Percentiles rank a stretch among this genome's conserved stretches.
Conservation (phyloP, 1,139 yeast genomes). For the Geotrichum citri-aurantii region DNA sequence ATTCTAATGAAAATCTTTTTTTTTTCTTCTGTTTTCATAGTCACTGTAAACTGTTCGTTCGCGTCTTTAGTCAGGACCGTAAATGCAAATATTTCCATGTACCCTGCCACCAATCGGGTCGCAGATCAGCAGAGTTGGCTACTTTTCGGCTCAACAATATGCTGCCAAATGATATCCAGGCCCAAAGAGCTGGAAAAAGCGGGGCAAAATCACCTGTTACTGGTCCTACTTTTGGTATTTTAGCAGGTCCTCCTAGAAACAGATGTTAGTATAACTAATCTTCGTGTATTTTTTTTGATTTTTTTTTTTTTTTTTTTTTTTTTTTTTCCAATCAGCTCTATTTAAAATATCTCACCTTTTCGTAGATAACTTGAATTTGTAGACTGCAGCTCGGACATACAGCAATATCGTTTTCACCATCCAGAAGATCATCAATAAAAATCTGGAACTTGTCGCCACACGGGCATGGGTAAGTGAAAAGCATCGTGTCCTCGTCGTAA, state of each 20-base stretch:
- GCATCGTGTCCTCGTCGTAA: conserved; percentile 70
- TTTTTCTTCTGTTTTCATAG: too few relatives aligned
- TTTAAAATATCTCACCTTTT: conserved; percentile 31
- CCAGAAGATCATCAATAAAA: conserved; percentile 73
- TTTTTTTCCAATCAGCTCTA: too few relatives aligned
- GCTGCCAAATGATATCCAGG: not conserved
- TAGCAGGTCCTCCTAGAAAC: conserved; percentile 11
- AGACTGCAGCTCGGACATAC: conserved; percentile 95
- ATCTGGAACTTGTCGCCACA: conserved; percentile 95
- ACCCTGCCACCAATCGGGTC: too few relatives aligned
- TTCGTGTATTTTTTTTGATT: not conserved
- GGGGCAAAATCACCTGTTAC: not conserved
- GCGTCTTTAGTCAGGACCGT: too few relatives aligned
- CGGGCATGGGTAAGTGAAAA: conserved; percentile 95
- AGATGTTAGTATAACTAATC: not conserved
- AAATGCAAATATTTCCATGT: too few relatives aligned
- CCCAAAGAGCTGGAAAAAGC: not conserved
- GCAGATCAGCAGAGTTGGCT: too few relatives aligned
- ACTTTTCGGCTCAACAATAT: not conserved
- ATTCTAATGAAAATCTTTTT: too few relatives aligned
- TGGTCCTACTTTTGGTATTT: conserved; percentile 1
- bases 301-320: too few relatives aligned
- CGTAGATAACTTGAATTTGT: conserved; percentile 88
- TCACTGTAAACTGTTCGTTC: too few relatives aligned
- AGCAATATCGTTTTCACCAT: conserved; percentile 86